Evolutionary conservation across 176 grass and related monocot species (phyloP).

Genomic region (Avena sativa): DNA sequence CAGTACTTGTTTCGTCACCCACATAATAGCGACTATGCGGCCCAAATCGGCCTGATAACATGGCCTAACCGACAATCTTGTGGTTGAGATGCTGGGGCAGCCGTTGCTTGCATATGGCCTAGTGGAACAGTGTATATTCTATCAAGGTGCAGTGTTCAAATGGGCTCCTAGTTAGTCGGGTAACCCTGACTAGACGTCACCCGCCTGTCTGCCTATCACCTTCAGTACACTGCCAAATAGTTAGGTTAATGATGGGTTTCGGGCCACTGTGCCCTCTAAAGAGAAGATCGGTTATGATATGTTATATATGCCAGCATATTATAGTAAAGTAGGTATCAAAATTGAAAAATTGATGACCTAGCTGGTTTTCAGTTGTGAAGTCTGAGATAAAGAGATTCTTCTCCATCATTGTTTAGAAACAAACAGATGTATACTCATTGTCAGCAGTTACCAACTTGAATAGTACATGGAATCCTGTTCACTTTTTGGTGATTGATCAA

Average conservation of each 20-base stretch:
- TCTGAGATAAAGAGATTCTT: not conserved
- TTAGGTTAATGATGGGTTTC: not conserved
- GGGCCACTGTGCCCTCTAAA: not conserved
- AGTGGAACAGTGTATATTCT: not conserved
- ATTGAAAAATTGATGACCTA: conserved; percentile 7
- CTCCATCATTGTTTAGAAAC: not conserved
- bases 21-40: not conserved
- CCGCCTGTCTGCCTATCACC: not conserved
- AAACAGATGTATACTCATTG: not conserved
- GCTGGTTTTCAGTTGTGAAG: not conserved
- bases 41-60: not conserved
- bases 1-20: not conserved
- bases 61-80: not conserved
- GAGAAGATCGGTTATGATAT: not conserved
- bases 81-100: not conserved
- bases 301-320: not conserved
- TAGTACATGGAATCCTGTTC: not conserved
- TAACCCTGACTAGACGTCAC: not conserved
- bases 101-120: not conserved
- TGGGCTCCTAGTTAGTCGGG: not conserved
- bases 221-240: not conserved
- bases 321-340: not conserved
- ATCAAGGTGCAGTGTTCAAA: not conserved
- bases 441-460: not conserved
- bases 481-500: not conserved